A percentile compares a stretch with the other conserved stretches of the same genome.
phyloP scores from a whole-genome alignment of 345 rosid species.

The Bretschneidera sinensis region DNA sequence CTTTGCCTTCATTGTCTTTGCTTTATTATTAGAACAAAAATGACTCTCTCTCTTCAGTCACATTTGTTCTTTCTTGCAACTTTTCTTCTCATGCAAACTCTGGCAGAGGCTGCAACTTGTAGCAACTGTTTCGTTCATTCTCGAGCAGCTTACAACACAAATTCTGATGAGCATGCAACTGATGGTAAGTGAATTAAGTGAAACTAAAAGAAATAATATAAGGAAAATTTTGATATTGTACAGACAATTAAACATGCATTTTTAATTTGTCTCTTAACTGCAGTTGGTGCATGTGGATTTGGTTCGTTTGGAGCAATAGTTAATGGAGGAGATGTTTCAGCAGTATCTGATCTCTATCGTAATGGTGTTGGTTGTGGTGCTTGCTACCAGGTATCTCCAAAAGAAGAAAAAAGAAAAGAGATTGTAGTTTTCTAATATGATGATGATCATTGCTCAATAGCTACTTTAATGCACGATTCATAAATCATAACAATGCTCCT shows the following conservation, averaged over 20 bases:
- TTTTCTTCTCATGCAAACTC: slow-evolving; percentile 21
- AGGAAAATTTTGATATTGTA: neutral
- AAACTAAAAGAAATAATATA: neutral
- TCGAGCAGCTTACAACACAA: slow-evolving; percentile 51
- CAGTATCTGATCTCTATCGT: slow-evolving; percentile 60
- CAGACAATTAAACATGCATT: neutral
- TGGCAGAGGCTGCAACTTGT: slow-evolving; percentile 41
- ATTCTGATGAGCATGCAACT: slow-evolving; percentile 52
- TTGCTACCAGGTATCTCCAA: slow-evolving; percentile 56
- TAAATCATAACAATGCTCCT: neutral
- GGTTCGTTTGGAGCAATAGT: slow-evolving; percentile 68
- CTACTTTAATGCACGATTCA: no score
- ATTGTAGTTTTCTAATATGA: no score
- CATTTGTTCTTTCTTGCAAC: slow-evolving; percentile 20
- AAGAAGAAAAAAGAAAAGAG: neutral
- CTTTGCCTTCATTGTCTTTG: slow-evolving; percentile 13
- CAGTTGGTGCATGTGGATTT: slow-evolving; percentile 63
- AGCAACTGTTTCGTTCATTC: slow-evolving; percentile 45
- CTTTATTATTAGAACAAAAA: slow-evolving; percentile 6
- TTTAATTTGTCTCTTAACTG: neutral
- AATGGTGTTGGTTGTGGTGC: slow-evolving; percentile 69
- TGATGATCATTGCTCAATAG: no score
- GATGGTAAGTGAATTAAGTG: slow-evolving; percentile 30
- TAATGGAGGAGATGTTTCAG: slow-evolving; percentile 63
- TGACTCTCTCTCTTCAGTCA: slow-evolving; percentile 34